Evolutionary conservation across 768 basidiomycete species (phyloP).

Genomic region (Pisolithus marmoratus): DNA sequence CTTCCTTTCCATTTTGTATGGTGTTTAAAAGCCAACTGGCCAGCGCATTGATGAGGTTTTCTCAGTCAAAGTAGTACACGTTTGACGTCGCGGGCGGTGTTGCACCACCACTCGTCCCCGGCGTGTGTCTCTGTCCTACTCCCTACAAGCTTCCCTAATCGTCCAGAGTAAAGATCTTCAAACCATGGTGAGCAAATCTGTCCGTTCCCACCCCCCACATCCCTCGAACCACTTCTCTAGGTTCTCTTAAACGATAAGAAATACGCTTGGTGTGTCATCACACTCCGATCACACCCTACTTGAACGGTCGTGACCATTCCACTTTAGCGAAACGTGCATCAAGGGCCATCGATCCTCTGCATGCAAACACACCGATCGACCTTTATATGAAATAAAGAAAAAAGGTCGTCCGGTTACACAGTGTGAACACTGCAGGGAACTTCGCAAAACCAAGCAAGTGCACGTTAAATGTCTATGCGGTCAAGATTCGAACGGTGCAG

Average conservation of each 20-base stretch:
- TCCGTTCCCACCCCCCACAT: not conserved
- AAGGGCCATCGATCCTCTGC: conserved; percentile 89
- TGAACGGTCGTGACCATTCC: conserved; percentile 4
- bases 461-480: conserved; percentile 39
- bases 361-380: conserved; percentile 84
- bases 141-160: conserved; percentile 5
- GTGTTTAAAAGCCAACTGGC: conserved; percentile 39
- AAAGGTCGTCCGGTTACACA: conserved; percentile 54
- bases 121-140: conserved; percentile 8
- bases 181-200: conserved; percentile 39
- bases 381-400: conserved; percentile 77
- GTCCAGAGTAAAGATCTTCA: conserved; percentile 11
- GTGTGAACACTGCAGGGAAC: conserved; percentile 45
- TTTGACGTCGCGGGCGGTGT: conserved; percentile 56
- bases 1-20: conserved; percentile 30
- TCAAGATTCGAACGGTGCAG: conserved; percentile 31
- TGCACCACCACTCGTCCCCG: conserved; percentile 34
- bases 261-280: conserved; percentile 67
- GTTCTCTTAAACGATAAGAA: conserved; percentile 71
- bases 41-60: conserved; percentile 21
- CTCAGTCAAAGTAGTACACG: conserved; percentile 44
- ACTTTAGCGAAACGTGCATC: conserved; percentile 79
- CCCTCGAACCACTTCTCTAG: conserved; percentile 28
- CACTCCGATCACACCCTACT: not conserved
- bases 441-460: conserved; percentile 42